Percentiles rank a stretch among this genome's conserved stretches.
These are phyloP conservation scores for Gliomastix tumulicola DNA, from an alignment of 2,329 filamentous ascomycete species.

Conservation along the genomic window DNA sequence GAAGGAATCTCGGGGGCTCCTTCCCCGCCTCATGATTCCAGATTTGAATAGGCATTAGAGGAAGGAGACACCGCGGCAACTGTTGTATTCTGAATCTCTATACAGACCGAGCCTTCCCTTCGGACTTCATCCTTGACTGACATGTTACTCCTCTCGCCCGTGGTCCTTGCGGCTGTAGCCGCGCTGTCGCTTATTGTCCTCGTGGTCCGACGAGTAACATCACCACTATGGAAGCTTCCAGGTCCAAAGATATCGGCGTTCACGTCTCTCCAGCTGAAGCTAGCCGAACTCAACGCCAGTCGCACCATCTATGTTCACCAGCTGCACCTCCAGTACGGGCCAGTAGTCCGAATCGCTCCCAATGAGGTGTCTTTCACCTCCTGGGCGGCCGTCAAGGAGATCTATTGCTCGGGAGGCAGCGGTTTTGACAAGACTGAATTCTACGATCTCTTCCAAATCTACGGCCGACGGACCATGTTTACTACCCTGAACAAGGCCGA, in stretches of 20 bases:
- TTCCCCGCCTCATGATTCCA: too few relatives aligned
- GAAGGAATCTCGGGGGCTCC: too few relatives aligned
- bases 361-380: slow-evolving; percentile 55
- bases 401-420: slow-evolving; percentile 54
- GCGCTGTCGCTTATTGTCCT: slow-evolving; percentile 14
- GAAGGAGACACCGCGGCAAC: too few relatives aligned
- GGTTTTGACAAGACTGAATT: slow-evolving; percentile 61
- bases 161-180: slow-evolving; percentile 12
- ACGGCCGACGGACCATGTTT: slow-evolving; percentile 54
- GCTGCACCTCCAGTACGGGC: slow-evolving; percentile 48
- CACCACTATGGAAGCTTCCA: slow-evolving; percentile 32
- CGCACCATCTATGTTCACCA: slow-evolving; percentile 48
- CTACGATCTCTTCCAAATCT: slow-evolving; percentile 52
- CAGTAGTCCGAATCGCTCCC: slow-evolving; percentile 49
- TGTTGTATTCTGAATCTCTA: too few relatives aligned
- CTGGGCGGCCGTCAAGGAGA: slow-evolving; percentile 49
- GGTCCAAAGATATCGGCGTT: slow-evolving; percentile 41
- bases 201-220: slow-evolving; percentile 17
- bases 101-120: too few relatives aligned
- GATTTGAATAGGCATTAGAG: too few relatives aligned
- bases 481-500: slow-evolving; percentile 47
- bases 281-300: slow-evolving; percentile 46
- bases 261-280: slow-evolving; percentile 44
- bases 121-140: too few relatives aligned
- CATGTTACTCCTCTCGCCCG: too few relatives aligned